A percentile compares a stretch with the other conserved stretches of the same genome.
These are phyloP conservation scores for Ogataea kodamae DNA, from an alignment of 805 yeast genomes.

Conservation along the genomic window DNA sequence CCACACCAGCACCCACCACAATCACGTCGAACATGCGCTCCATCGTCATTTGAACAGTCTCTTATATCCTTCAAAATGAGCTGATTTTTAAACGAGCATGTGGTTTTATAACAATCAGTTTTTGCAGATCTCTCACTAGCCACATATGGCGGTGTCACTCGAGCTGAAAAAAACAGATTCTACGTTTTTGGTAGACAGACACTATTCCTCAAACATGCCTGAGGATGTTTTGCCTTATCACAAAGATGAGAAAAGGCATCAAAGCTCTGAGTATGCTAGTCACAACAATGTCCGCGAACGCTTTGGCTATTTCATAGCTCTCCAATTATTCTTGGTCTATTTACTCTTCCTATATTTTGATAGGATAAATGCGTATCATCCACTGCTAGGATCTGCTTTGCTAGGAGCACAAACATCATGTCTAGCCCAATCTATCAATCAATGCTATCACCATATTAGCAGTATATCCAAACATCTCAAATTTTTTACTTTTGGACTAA, in stretches of 20 bases:
- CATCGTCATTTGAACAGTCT: not conserved
- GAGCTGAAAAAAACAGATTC: too few relatives aligned
- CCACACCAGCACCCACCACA: conserved; percentile 97
- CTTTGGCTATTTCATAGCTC: conserved; percentile 24
- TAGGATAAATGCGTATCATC: conserved; percentile 23
- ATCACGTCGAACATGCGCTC: conserved; percentile 62
- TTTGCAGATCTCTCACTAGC: too few relatives aligned
- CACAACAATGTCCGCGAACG: conserved; percentile 23
- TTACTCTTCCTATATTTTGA: conserved; percentile 27
- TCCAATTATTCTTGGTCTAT: conserved; percentile 24
- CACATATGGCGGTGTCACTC: too few relatives aligned
- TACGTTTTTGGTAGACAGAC: too few relatives aligned
- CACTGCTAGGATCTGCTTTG: conserved; percentile 24
- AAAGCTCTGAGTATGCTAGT: conserved; percentile 11
- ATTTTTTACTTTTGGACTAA: conserved; percentile 56
- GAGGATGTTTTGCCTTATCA: conserved; percentile 19
- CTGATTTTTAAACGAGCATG: conserved; percentile 15
- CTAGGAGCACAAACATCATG: conserved; percentile 29
- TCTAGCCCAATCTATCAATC: conserved; percentile 31
- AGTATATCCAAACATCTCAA: conserved; percentile 36
- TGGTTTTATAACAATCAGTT: too few relatives aligned
- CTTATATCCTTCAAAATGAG: conserved; percentile 10
- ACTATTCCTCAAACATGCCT: conserved; percentile 8
- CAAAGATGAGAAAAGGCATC: conserved; percentile 12
- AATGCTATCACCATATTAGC: conserved; percentile 24